Percentiles rank a stretch among this genome's conserved stretches.
Evolutionary conservation across 371 early-diverging fungal species (phyloP).

Genomic region (Zychaea mexicana): DNA sequence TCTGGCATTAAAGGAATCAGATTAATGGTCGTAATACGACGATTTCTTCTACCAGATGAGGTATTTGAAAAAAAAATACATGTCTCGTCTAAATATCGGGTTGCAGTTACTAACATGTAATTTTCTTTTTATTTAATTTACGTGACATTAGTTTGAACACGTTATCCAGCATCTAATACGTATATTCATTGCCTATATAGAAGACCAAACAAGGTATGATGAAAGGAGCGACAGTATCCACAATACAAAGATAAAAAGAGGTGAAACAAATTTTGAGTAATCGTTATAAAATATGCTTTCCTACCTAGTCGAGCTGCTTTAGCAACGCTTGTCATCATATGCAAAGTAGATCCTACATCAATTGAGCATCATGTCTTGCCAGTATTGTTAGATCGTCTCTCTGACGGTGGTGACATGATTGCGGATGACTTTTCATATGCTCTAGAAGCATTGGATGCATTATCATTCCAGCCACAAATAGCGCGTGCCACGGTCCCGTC

Average conservation of each 20-base stretch:
- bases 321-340: not conserved
- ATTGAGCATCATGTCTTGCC: constrained; percentile 17
- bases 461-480: not conserved
- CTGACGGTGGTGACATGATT: not conserved
- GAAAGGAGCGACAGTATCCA: too few species aligned
- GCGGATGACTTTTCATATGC: not conserved
- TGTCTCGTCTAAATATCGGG: too few species aligned
- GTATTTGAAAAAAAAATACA: constrained; percentile 9
- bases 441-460: not conserved
- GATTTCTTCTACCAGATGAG: constrained; percentile 63
- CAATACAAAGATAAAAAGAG: too few species aligned
- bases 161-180: constrained; percentile 62
- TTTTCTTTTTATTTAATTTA: constrained; percentile 14
- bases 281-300: too few species aligned
- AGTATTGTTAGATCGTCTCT: not conserved
- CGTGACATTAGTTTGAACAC: constrained; percentile 50
- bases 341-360: not conserved
- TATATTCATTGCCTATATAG: constrained; percentile 34
- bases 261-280: too few species aligned
- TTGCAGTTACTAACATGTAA: too few species aligned
- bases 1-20: constrained; percentile 69
- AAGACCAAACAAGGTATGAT: constrained; percentile 26
- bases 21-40: constrained; percentile 57
- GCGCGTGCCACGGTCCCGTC: not conserved
- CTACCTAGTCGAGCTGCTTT: not conserved